Evolutionary conservation across 1,284 basidiomycete species (phyloP).

Genomic region (Lentinula novae-zelandiae): DNA sequence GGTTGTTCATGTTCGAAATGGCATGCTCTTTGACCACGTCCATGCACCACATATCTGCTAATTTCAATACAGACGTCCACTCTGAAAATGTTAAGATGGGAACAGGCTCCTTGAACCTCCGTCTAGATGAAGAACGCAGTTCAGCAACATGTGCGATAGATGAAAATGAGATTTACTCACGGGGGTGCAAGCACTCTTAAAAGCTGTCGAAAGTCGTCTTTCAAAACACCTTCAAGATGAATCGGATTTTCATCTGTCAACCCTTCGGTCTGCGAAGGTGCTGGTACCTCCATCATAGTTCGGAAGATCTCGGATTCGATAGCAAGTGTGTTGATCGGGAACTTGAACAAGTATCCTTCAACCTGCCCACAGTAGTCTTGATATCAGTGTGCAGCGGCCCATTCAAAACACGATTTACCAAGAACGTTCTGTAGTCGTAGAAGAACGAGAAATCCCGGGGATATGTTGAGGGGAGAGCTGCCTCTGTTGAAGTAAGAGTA

Average conservation of each 20-base stretch:
- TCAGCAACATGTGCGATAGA: not conserved
- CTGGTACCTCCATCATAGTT: not conserved
- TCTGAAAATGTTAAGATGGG: not conserved
- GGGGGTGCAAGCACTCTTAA: conserved; percentile 1
- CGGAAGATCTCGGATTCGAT: not conserved
- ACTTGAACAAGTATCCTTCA: not conserved
- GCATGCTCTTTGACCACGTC: conserved; percentile 18
- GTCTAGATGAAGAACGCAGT: not conserved
- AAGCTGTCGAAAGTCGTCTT: conserved; percentile 4
- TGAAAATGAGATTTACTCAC: not conserved
- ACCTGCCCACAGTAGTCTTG: not conserved
- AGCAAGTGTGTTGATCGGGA: not conserved
- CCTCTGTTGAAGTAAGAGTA: not conserved
- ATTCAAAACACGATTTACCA: not conserved
- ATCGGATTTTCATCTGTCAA: conserved; percentile 1
- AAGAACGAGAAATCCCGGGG: not conserved
- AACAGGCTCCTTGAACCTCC: not conserved
- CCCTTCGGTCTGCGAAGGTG: not conserved
- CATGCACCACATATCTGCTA: conserved; percentile 13
- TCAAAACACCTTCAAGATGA: not conserved
- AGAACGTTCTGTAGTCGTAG: not conserved
- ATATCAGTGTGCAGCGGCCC: not conserved
- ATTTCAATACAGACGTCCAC: conserved; percentile 4
- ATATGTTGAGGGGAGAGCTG: not conserved
- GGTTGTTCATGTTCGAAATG: conserved; percentile 7